Evolutionary conservation across 2,329 filamentous ascomycete genomes (phyloP), one percentile per base, ranked within the genome.

Genomic region (Atkinsonella texensis): DNA sequence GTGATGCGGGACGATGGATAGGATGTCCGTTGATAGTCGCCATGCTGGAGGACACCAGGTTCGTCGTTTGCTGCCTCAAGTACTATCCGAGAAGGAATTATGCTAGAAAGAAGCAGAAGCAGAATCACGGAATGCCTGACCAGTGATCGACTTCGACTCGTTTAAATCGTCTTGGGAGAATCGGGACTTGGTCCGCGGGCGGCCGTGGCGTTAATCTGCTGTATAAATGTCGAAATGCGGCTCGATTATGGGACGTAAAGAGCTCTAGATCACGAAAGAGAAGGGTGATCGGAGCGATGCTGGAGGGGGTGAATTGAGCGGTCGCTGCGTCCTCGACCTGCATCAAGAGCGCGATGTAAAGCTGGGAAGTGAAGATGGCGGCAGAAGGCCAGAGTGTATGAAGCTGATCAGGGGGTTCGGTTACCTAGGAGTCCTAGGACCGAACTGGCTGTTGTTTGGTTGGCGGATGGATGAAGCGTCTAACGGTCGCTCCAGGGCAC

Each of bases 1-100:
- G 81, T 48, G 83, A 79, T 75, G 48, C 72, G 56, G 55, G 59
- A 49, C 18, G 62, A 59, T 47, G 57, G 28, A 57, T 55, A 47
- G 56, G 59, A 44, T 62, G 60, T 50, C 65, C 60, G 58, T 65
- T 63, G 55, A 63, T 57, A 54, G 63, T 62, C 39, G 66, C 63
- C 66, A 70, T 70, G 15, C 31, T 43, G n/a, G 40, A 13, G 32
- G 47, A 15, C 11, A 23, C 39, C 28, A 28, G 15, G 39, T 38
- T 13, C 50, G 41, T 52, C 38, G 38, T 38, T 38, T 20, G 20
- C 15, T 38, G 42, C 13, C 38, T 10, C 39, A 33, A 18, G 28
- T 23, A 20, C 43, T 52, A 13, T 48, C 38, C 28, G 42, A 50
- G 20, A 20, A 35, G 23, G 47, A 46, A 17, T 28, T 28, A 28